Conservation (phyloP, 345 rosid species). For the Syzygium jambos region DNA sequence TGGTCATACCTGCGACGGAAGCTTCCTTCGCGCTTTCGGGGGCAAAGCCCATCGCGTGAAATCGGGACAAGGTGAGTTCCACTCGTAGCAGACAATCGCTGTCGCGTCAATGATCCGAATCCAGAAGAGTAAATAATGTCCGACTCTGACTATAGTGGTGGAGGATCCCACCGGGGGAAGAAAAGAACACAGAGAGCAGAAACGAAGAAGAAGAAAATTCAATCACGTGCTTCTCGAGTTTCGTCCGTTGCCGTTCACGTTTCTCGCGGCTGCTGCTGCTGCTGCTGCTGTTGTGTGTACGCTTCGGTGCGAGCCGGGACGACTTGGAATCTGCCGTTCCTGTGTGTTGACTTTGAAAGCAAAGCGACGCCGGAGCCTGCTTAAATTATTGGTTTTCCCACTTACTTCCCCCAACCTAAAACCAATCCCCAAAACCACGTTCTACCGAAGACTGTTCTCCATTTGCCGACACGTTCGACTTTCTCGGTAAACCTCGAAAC, state of each 20-base stretch:
- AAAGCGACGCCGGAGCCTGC: background rate
- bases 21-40: background rate
- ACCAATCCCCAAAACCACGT: background rate
- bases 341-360: background rate
- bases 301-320: background rate
- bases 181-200: background rate
- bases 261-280: background rate
- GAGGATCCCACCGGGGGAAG: background rate
- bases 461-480: background rate
- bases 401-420: background rate
- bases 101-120: background rate
- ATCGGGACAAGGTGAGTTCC: background rate
- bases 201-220: background rate
- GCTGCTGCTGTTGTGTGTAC: too few relatives aligned
- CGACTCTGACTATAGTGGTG: background rate
- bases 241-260: background rate
- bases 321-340: background rate
- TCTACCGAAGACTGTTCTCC: background rate
- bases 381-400: background rate
- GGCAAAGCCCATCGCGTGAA: background rate
- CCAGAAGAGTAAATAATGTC: background rate
- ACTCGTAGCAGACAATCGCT: too few relatives aligned
- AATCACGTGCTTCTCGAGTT: background rate
- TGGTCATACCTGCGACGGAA: background rate
- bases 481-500: background rate